A percentile compares a stretch with the other conserved stretches of the same genome.
Conservation (phyloP, 2,329 filamentous ascomycete genomes). For the Hysterium pulicare region DNA sequence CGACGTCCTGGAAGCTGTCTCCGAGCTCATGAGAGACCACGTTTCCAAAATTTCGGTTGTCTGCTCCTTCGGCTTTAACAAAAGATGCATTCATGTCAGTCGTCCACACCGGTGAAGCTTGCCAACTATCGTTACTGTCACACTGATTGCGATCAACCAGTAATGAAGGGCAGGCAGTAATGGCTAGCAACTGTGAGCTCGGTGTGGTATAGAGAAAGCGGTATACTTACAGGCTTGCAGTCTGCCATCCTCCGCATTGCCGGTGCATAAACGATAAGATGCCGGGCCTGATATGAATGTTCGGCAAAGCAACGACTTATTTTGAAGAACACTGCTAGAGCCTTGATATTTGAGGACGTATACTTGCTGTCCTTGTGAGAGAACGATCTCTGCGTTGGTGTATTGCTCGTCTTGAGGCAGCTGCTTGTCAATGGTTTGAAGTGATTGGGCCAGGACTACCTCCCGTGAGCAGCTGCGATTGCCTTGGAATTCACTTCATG, state of each 20-base stretch:
- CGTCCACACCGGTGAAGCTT: too few relatives aligned
- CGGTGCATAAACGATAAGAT: too few relatives aligned
- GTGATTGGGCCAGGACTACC: constrained; percentile 11
- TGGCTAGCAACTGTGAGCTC: not conserved
- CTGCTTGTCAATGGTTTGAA: constrained; percentile 10
- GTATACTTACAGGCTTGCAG: not conserved
- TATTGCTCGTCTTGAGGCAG: constrained; percentile 3
- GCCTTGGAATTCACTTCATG: not conserved
- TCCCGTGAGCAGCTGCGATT: constrained; percentile 9
- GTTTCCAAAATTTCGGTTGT: too few relatives aligned
- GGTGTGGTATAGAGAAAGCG: not conserved
- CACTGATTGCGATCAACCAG: too few relatives aligned
- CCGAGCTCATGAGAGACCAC: too few relatives aligned
- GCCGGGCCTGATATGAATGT: constrained; percentile 8
- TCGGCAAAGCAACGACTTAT: constrained; percentile 3
- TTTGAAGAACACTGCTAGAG: constrained; percentile 5
- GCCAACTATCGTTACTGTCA: too few relatives aligned
- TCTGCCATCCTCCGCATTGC: too few relatives aligned
- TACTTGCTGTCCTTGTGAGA: constrained; percentile 10
- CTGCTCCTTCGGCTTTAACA: too few relatives aligned
- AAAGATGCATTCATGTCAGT: too few relatives aligned
- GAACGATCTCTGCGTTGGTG: constrained; percentile 7
- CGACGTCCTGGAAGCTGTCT: too few relatives aligned
- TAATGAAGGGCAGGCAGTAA: not conserved
- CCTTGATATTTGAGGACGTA: constrained; percentile 11